Conservation (phyloP, 768 basidiomycete species). For the Pleurotus eryngii region DNA sequence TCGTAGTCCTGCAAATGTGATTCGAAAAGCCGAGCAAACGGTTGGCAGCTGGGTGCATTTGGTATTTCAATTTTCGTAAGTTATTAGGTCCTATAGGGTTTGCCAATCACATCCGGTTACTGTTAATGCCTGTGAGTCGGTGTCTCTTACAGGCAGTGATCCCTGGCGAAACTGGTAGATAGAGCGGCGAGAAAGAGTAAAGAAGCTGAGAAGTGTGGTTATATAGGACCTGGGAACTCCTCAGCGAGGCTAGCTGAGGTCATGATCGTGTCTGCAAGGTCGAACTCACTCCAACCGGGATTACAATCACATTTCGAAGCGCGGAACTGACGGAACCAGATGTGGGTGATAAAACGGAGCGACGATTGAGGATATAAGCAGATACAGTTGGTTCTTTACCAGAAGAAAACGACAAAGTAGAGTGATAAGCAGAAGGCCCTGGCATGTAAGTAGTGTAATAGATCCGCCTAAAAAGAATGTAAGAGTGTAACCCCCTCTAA, state of each 20-base stretch:
- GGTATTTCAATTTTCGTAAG: not conserved
- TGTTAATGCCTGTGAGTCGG: not conserved
- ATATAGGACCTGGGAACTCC: too few species aligned
- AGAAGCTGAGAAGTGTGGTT: not conserved
- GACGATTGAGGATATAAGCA: not conserved
- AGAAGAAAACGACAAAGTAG: not conserved
- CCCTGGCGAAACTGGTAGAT: not conserved
- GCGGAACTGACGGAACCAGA: not conserved
- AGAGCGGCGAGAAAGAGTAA: not conserved
- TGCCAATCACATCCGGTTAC: conserved; percentile 6
- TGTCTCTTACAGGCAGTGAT: not conserved
- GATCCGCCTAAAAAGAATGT: not conserved
- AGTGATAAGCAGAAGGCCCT: not conserved
- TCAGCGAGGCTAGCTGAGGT: too few species aligned
- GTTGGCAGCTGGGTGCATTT: conserved; percentile 2
- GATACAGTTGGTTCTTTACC: too few species aligned
- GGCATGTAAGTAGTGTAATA: not conserved
- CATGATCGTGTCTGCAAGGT: too few species aligned
- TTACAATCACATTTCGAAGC: not conserved
- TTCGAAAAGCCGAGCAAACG: conserved; percentile 12
- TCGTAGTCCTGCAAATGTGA: conserved; percentile 6
- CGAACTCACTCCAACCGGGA: not conserved
- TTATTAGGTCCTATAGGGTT: not conserved
- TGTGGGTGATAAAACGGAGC: not conserved
- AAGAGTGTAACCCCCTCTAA: conserved; percentile 2